Percentiles rank a stretch among this genome's conserved stretches.
Evolutionary conservation across 2,329 filamentous ascomycete species (phyloP).

Genomic region (Talaromyces sp.): DNA sequence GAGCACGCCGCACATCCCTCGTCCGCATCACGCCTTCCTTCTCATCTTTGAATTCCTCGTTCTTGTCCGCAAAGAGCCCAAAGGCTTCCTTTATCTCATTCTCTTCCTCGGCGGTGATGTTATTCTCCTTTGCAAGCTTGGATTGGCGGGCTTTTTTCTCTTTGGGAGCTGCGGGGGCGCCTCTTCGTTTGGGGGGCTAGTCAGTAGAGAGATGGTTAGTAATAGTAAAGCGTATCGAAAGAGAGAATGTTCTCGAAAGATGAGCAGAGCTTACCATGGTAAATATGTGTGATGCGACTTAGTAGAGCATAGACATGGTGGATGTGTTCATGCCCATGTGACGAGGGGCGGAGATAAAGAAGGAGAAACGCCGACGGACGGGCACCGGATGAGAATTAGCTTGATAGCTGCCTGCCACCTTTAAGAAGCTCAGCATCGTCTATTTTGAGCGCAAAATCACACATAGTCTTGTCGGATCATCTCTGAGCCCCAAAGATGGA

Average conservation of each 20-base stretch:
- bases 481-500: constrained; percentile 56
- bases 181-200: constrained; percentile 39
- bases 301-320: background rate
- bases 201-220: background rate
- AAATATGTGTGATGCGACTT: background rate
- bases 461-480: background rate
- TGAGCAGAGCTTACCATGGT: background rate
- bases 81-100: constrained; percentile 89
- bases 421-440: background rate
- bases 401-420: background rate
- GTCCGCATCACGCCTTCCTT: constrained; percentile 68
- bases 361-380: constrained; percentile 3
- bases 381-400: constrained; percentile 12
- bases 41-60: constrained; percentile 65
- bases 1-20: constrained; percentile 65
- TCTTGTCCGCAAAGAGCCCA: constrained; percentile 63
- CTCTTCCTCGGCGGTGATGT: constrained; percentile 79
- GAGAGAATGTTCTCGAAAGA: background rate
- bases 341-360: constrained; percentile 13
- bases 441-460: background rate
- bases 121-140: constrained; percentile 88
- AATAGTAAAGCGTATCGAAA: background rate
- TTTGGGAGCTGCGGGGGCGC: constrained; percentile 30
- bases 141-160: constrained; percentile 60
- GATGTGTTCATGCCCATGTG: background rate